Conservation (phyloP, 2,329 filamentous ascomycete genomes). For the Pezicula neosporulosa region DNA sequence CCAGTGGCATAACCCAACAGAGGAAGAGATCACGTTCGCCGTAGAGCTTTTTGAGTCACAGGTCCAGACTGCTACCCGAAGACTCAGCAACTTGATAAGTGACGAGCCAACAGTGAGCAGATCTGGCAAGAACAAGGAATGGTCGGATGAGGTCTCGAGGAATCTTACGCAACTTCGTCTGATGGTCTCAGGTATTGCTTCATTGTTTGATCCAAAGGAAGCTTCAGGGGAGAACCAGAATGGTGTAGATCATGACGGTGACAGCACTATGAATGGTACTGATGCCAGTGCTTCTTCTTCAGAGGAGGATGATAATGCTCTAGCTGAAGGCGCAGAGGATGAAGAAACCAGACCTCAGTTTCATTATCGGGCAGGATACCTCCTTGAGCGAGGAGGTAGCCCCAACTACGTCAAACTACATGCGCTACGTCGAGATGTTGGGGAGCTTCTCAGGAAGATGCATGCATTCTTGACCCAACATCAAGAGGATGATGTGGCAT, state of each 20-base stretch:
- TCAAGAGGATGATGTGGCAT: conserved; percentile 93
- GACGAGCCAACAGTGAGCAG: conserved; percentile 79
- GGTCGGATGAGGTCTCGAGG: conserved; percentile 94
- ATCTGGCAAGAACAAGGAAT: conserved; percentile 95
- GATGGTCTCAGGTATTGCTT: conserved; percentile 86
- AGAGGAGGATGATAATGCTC: conserved; percentile 48
- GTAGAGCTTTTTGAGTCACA: conserved; percentile 86
- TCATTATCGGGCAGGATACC: conserved; percentile 83
- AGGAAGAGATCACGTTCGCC: conserved; percentile 82
- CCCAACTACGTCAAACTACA: conserved; percentile 75
- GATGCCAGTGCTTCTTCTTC: conserved; percentile 39
- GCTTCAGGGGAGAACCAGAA: conserved; percentile 52
- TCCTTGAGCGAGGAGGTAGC: conserved; percentile 59
- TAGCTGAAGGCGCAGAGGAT: conserved; percentile 66
- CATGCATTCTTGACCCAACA: conserved; percentile 79
- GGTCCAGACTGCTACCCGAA: conserved; percentile 69
- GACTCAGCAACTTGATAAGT: conserved; percentile 76
- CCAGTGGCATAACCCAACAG: conserved; percentile 83
- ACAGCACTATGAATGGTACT: conserved; percentile 42
- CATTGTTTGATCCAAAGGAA: conserved; percentile 79
- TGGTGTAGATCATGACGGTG: conserved; percentile 40
- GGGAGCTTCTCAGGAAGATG: conserved; percentile 75
- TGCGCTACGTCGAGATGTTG: conserved; percentile 73
- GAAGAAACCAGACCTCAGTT: conserved; percentile 84
- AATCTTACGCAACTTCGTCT: conserved; percentile 84